Percentiles rank a stretch among this genome's conserved stretches.
phyloP scores from a whole-genome alignment of 805 yeast species.

The Yamadazyma nakazawae region DNA sequence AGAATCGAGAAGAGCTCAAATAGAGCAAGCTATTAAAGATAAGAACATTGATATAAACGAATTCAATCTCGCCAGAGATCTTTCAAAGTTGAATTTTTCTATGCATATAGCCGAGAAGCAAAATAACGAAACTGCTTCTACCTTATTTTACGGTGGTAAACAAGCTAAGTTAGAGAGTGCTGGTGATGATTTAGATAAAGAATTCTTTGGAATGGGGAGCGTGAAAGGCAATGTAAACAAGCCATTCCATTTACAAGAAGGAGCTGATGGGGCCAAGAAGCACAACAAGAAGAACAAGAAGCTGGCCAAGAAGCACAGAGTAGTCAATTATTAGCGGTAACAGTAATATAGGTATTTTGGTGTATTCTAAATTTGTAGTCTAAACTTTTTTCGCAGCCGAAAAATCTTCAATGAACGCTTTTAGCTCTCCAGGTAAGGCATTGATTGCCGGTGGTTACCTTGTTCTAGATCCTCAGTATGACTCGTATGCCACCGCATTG shows the following conservation, averaged over 20 bases:
- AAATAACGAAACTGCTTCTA: constrained; percentile 33
- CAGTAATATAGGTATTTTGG: not conserved
- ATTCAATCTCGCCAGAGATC: constrained; percentile 66
- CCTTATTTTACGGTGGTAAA: constrained; percentile 71
- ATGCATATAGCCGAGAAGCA: constrained; percentile 53
- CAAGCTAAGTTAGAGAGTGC: constrained; percentile 77
- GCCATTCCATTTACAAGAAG: constrained; percentile 67
- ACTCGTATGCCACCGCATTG: constrained; percentile 80
- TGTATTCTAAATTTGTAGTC: not conserved
- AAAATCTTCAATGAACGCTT: constrained; percentile 37
- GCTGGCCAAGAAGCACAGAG: constrained; percentile 45
- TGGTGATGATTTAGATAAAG: constrained; percentile 80
- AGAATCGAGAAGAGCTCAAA: constrained; percentile 69
- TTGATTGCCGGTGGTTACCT: constrained; percentile 91
- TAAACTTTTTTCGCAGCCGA: not conserved
- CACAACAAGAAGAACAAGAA: constrained; percentile 79
- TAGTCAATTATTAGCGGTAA: constrained; percentile 17
- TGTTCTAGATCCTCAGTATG: constrained; percentile 74
- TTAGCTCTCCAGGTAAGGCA: constrained; percentile 96
- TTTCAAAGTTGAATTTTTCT: constrained; percentile 72
- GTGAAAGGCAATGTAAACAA: constrained; percentile 60
- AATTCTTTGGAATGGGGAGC: constrained; percentile 70
- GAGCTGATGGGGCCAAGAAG: constrained; percentile 43
- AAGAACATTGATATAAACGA: constrained; percentile 50
- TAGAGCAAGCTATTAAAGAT: constrained; percentile 56